phyloP scores from a whole-genome alignment of 352 stramenopile genomes.

The Phytophthora rubi region DNA sequence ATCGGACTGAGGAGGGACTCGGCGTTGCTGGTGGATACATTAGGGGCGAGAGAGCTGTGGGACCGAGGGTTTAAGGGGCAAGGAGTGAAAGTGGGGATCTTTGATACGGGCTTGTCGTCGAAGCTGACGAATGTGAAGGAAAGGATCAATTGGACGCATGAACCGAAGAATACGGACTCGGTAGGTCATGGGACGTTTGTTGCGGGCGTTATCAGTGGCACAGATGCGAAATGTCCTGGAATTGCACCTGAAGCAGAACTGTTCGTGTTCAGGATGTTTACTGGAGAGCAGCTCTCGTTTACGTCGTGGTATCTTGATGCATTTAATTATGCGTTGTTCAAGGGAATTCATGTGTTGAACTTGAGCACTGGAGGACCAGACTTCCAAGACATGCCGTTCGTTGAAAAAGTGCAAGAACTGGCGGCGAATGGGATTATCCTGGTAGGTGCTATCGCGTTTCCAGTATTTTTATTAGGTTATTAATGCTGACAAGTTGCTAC shows the following conservation, averaged over 20 bases:
- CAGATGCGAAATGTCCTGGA: slow-evolving; percentile 66
- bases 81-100: slow-evolving; percentile 85
- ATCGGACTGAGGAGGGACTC: slow-evolving; percentile 37
- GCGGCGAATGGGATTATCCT: slow-evolving; percentile 81
- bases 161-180: slow-evolving; percentile 73
- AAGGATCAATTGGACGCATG: slow-evolving; percentile 89
- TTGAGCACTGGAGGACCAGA: slow-evolving; percentile 86
- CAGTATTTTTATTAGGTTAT: neutral
- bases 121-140: slow-evolving; percentile 70
- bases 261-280: slow-evolving; percentile 89
- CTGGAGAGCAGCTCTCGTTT: slow-evolving; percentile 83
- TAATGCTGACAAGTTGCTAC: slow-evolving; percentile 3
- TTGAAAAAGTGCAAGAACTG: slow-evolving; percentile 90
- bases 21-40: slow-evolving; percentile 51
- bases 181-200: slow-evolving; percentile 90
- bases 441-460: slow-evolving; percentile 29
- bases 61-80: slow-evolving; percentile 67
- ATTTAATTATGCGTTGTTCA: slow-evolving; percentile 90
- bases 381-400: slow-evolving; percentile 86
- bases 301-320: slow-evolving; percentile 92
- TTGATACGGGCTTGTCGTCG: slow-evolving; percentile 82
- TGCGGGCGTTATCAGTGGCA: slow-evolving; percentile 71
- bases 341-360: slow-evolving; percentile 84
- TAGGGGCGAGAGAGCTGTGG: slow-evolving; percentile 64
- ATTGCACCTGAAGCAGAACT: slow-evolving; percentile 81